Evolutionary conservation across 192 early-diverging fungal genomes (phyloP), one percentile per base, ranked within the genome.

Genomic region (Cladochytrium replicatum): DNA sequence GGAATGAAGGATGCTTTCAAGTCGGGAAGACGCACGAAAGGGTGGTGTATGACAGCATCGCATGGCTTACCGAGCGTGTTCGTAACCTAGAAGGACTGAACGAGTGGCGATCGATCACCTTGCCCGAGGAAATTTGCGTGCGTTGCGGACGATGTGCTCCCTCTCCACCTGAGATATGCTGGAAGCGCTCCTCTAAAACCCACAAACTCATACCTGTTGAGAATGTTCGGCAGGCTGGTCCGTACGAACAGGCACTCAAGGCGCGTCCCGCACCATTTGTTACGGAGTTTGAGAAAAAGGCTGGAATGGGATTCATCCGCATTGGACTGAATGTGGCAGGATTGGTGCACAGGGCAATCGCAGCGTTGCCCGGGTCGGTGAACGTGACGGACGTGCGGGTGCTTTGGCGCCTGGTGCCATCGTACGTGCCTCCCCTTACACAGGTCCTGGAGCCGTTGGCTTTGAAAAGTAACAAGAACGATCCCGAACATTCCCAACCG

Each of bases 211-310:
- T 48, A 7, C 59, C 61, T 6, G 43, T 64, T 4, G 69, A 71
- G 54, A 61, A 71, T 30, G 58, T 61, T 17, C 32, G 34, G 1
- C 60, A 67, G 42, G 69, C 69, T 1, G 64, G 49, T 27, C 40
- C 54, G 2, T 71, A 67, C 48, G 69, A 71, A 49, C 57, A 61
- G 39, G 56, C 61, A 2, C 53, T 71, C 4, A 71, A 71, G 43
- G 43, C 57, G 32, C 40, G 69, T 17, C 69, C 69, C 1, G 32
- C 13, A 2, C 44, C 64, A 17, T 71, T 71, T 45, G 55, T 71
- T 3, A 49, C 43, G 17, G 64, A 71, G 43, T 31, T 71, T 4
- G 29, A 7, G 3, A 42, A 54, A 6, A 55, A 43, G 19, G 21
- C 11, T 17, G 44, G 28, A 17, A 32, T 45, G 3, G 64, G 69